Conservation (phyloP, 1,284 basidiomycete species). For the Ceratorhiza oryzae-sativae region DNA sequence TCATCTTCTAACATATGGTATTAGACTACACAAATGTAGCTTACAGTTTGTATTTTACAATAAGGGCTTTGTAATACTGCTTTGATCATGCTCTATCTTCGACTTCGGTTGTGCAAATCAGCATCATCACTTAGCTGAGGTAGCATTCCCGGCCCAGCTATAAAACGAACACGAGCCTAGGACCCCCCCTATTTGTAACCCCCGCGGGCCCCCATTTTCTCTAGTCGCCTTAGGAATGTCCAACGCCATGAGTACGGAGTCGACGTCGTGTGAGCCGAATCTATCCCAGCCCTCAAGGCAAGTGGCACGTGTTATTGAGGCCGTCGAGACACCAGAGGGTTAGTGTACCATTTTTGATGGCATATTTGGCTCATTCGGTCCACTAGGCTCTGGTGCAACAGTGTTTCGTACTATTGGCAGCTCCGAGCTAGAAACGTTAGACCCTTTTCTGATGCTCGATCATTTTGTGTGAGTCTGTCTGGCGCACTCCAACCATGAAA, state of each 20-base stretch:
- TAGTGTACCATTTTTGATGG: background rate
- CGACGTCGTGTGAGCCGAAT: background rate
- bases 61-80: too few relatives aligned
- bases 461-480: background rate
- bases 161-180: too few relatives aligned
- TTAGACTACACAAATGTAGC: too few relatives aligned
- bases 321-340: conserved; percentile 21
- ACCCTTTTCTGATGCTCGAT: conserved; percentile 7
- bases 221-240: background rate
- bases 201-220: too few relatives aligned
- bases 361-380: background rate
- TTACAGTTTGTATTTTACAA: too few relatives aligned
- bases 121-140: too few relatives aligned
- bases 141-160: too few relatives aligned
- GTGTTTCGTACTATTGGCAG: conserved; percentile 19
- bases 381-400: conserved; percentile 2
- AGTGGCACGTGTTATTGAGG: background rate
- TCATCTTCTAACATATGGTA: too few relatives aligned
- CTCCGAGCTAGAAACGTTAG: conserved; percentile 13
- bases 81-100: too few relatives aligned
- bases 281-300: background rate
- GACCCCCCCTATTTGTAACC: too few relatives aligned
- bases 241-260: background rate
- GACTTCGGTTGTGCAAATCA: too few relatives aligned
- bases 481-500: background rate